Percentiles rank a stretch among this genome's conserved stretches.
phyloP scores from a whole-genome alignment of 1,139 yeast genomes.

The Taphrina wiesneri region DNA sequence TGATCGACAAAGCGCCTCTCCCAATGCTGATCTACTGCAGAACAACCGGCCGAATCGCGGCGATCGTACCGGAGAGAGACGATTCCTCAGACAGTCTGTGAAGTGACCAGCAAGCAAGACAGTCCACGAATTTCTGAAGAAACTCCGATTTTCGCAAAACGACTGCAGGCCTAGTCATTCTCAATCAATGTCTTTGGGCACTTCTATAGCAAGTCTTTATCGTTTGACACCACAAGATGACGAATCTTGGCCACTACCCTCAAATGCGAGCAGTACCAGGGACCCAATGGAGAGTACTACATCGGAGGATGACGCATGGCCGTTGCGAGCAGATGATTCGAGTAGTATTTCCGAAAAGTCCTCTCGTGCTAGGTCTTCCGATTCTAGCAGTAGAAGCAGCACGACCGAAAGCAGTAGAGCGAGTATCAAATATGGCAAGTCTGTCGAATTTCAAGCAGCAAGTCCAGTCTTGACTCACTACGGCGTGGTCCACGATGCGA shows the following conservation, averaged over 20 bases:
- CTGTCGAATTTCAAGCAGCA: neutral
- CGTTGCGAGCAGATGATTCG: neutral
- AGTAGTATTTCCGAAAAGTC: neutral
- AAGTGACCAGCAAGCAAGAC: too few species aligned
- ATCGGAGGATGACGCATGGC: neutral
- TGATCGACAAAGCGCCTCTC: too few species aligned
- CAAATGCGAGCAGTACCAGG: neutral
- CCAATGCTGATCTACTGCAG: too few species aligned
- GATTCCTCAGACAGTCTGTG: too few species aligned
- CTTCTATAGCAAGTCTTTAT: neutral
- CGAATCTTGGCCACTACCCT: constrained; percentile 9
- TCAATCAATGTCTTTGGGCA: neutral
- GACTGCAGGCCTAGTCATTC: too few species aligned
- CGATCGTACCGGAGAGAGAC: too few species aligned
- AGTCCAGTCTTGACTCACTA: neutral
- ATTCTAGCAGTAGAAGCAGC: neutral
- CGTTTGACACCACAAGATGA: neutral
- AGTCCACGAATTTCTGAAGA: too few species aligned
- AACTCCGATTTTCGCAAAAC: too few species aligned
- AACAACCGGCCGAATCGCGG: too few species aligned
- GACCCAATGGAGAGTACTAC: neutral
- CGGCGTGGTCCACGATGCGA: neutral
- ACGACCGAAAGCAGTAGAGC: neutral
- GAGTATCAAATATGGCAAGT: neutral
- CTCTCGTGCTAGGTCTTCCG: neutral